Evolutionary conservation across 1,139 yeast genomes (phyloP), one percentile per base, ranked within the genome.

Genomic region (Protomyces arabidopsidicola): DNA sequence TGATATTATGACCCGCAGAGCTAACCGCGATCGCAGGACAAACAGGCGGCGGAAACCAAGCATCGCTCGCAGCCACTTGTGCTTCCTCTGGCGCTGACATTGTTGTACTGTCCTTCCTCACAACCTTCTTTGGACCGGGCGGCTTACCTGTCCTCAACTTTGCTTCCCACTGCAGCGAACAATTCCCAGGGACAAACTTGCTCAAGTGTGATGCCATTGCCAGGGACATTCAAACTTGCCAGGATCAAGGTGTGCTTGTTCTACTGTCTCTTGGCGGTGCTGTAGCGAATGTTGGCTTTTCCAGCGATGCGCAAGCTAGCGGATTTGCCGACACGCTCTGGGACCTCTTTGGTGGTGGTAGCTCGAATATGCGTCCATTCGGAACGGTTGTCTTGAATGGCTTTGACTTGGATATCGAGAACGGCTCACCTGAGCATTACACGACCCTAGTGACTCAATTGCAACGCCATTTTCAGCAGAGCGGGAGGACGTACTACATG

Each of bases 231-330:
- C 72, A 81, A 69, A 82, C 86, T n/a, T 91, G 98, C 77, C 98
- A 91, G 76, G 68, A 76, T 3, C 74, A 79, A 31, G 98, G 97
- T 60, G 88, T 87, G 71, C 85, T 84, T 69, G 85, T 91, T 12
- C 74, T 91, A 53, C 79, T 91, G 24, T 90, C 97, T 0, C 75
- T 91, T 69, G 98, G 98, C 67, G 98, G 98, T 72, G 89, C 95
- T 16, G 72, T 83, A 58, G 97, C 97, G 42, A 70, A 80, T 36
- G 90, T 90, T 71, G 93, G 96, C 0, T 88, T 91, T 72, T 65
- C 81, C 9, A 72, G 77, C 66, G 91, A 87, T 68, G 67, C 78
- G 2, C 81, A 82, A 65, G 98, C 89, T 51, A 81, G 80, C 67
- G 75, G 74, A 0, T 88, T 88, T 73, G 97, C 98, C 16, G 77